Evolutionary conservation across 1,139 yeast genomes (phyloP).

Genomic region (Yamadazyma atmosphaerica): DNA sequence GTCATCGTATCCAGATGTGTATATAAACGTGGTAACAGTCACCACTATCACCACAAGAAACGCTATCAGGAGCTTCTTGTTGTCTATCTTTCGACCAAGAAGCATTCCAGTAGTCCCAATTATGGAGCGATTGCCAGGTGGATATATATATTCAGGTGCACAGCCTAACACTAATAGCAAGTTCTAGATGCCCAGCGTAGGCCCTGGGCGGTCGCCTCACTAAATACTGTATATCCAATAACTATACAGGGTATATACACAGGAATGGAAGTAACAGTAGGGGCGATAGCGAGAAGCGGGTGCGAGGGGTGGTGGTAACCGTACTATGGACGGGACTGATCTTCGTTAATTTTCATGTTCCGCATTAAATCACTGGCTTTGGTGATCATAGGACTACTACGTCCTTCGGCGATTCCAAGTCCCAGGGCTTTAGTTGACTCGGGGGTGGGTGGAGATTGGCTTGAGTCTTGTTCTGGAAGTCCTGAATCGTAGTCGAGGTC

Average conservation of each 20-base stretch:
- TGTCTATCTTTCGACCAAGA: background rate
- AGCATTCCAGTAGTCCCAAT: background rate
- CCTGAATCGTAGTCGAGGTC: constrained; percentile 18
- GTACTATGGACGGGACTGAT: background rate
- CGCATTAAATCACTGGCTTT: constrained; percentile 7
- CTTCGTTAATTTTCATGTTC: constrained; percentile 1
- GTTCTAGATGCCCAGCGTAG: no score
- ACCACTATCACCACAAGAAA: background rate
- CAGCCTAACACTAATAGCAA: background rate
- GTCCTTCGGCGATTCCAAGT: background rate
- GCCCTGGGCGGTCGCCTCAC: no score
- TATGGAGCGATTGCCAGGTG: background rate
- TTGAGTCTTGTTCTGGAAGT: constrained; percentile 5
- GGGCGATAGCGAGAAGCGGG: no score
- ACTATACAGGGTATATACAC: no score
- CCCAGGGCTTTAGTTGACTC: background rate
- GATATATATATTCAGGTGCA: no score
- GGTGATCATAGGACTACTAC: background rate
- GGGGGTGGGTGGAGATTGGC: background rate
- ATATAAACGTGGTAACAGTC: background rate
- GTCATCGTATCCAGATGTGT: constrained; percentile 3
- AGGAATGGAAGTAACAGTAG: no score
- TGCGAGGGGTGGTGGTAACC: no score
- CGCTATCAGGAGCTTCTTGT: constrained; percentile 3
- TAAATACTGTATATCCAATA: no score